Evolutionary conservation across 305 asterid genomes (phyloP), one percentile per base, ranked within the genome.

Genomic region (Petunia hybrid): DNA sequence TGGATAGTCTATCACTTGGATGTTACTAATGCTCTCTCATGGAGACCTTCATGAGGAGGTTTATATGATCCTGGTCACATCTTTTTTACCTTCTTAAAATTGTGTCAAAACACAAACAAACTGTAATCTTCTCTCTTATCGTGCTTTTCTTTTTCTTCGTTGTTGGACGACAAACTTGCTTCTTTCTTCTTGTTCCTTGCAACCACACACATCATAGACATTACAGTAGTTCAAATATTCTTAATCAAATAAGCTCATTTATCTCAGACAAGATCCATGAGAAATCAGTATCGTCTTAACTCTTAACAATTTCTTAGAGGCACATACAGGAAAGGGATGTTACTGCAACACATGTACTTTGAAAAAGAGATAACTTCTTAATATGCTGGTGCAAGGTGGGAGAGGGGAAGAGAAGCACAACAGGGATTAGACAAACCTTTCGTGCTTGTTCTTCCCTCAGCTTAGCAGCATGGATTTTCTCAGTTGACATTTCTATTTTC

Each of bases 401-500:
- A 4, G 6, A 35, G 2, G 2, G 6, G 57, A 65, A 65, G 7
- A 6, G 63, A 16, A 10, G 4, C 3, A 14, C 16, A 41, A 1
- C 45, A 60, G 38, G 69, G 75, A 45, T 41, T 76, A 66, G 35
- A 64, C 81, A 8, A 81, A 96, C 99, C 98, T 85, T 89, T 82
- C 88, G 89, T 45, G 98, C 91, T 84, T 89, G 89, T 83, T 91
- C 93, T 91, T 96, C 99, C 91, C 89, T 94, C 84, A 86, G 87
- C 90, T 89, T 94, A 83, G 98, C 97, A 73, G 56, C 76, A 62
- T 81, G 94, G 80, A 94, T 88, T 88, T 82, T 90, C 91, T 96
- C 99, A 6, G 98, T 93, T 65, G 98, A 85, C 78, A 89, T 63
- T 87, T 96, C 99, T 82, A 93, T 92, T 88, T 92, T 96, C 93